These are phyloP conservation scores for Fonsecaea pedrosoi DNA, from an alignment of 2,329 filamentous ascomycete genomes.

Conservation along the genomic window DNA sequence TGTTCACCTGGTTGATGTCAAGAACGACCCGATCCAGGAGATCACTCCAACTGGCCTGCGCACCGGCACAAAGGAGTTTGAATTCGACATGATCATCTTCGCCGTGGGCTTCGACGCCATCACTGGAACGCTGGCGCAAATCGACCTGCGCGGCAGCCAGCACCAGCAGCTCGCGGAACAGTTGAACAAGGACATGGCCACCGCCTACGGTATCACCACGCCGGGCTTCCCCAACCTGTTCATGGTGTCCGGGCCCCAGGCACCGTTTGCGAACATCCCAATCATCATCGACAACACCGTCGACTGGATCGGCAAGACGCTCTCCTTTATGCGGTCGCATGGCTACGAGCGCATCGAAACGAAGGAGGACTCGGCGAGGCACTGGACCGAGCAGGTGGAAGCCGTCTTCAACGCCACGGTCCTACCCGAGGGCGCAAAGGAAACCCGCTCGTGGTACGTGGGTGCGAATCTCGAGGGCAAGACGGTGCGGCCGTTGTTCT, in stretches of 20 bases:
- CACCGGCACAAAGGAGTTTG: slow-evolving; percentile 48
- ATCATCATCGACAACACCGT: slow-evolving; percentile 61
- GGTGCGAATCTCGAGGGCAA: slow-evolving; percentile 63
- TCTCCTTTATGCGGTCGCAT: slow-evolving; percentile 21
- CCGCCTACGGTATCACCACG: slow-evolving; percentile 52
- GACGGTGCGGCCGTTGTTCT: slow-evolving; percentile 29
- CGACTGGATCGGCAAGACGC: slow-evolving; percentile 51
- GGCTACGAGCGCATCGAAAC: slow-evolving; percentile 60
- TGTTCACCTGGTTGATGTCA: slow-evolving; percentile 56
- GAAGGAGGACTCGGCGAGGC: slow-evolving; percentile 50
- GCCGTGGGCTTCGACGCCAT: slow-evolving; percentile 54
- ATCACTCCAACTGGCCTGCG: slow-evolving; percentile 52
- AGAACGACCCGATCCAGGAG: slow-evolving; percentile 50
- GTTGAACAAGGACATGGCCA: slow-evolving; percentile 44
- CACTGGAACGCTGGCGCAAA: slow-evolving; percentile 49
- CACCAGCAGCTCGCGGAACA: slow-evolving; percentile 38
- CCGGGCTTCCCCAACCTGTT: slow-evolving; percentile 57
- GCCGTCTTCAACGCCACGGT: slow-evolving; percentile 55
- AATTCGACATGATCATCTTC: slow-evolving; percentile 50
- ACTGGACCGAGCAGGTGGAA: slow-evolving; percentile 59
- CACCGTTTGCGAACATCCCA: slow-evolving; percentile 60
- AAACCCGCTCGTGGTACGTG: slow-evolving; percentile 60
- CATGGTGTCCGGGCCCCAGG: slow-evolving; percentile 61
- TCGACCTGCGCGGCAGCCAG: slow-evolving; percentile 41
- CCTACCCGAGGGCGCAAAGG: slow-evolving; percentile 51